A percentile compares a stretch with the other conserved stretches of the same genome.
Conservation (phyloP, 306 rosid genomes). For the Cucumis hystrix region DNA sequence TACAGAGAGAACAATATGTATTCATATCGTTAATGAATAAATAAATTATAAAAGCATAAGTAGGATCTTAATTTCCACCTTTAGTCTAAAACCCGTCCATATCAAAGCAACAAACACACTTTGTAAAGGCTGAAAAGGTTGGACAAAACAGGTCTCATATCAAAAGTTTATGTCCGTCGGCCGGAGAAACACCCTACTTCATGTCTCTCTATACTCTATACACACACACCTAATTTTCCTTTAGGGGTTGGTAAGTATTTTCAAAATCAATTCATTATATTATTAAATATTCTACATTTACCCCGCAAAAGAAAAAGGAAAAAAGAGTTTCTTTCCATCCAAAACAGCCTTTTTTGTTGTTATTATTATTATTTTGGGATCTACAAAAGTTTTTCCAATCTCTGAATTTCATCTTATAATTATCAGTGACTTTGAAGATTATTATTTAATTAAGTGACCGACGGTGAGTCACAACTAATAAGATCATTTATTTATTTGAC, state of each 20-base stretch:
- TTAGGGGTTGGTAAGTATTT: background rate
- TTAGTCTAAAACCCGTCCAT: background rate
- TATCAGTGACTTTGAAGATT: background rate
- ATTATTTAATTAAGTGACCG: background rate
- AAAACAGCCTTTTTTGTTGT: background rate
- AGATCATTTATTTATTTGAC: background rate
- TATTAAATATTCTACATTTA: background rate
- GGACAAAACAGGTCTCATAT: background rate
- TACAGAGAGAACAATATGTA: no score
- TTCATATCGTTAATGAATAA: no score
- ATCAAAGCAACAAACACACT: background rate
- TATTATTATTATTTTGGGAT: no score
- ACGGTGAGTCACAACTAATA: background rate
- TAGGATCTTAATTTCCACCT: background rate
- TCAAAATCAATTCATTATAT: background rate
- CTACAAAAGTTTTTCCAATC: background rate
- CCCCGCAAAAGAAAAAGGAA: no score
- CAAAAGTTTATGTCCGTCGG: constrained; percentile 3
- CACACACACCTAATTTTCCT: background rate
- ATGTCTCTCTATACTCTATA: background rate
- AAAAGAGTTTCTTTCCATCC: background rate
- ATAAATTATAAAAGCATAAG: no score
- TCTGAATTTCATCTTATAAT: background rate
- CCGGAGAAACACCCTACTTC: constrained; percentile 1
- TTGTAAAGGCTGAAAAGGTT: background rate